These are phyloP conservation scores for Barnettozyma sucrosica DNA, from an alignment of 805 yeast genomes.

Conservation along the genomic window DNA sequence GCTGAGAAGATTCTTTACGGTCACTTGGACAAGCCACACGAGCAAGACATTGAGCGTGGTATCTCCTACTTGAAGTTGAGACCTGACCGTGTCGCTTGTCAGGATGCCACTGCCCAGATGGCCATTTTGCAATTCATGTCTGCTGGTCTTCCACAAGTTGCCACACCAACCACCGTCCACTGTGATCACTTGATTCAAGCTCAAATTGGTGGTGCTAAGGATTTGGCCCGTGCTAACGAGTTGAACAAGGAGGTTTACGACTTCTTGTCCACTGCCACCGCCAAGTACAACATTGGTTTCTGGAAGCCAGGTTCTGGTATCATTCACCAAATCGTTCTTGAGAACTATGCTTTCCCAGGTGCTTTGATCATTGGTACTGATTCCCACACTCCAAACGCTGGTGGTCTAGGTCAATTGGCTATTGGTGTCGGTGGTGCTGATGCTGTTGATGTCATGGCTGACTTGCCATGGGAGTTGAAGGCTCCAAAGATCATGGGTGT, in stretches of 20 bases:
- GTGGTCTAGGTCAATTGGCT: constrained; percentile 96
- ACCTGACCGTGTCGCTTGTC: constrained; percentile 98
- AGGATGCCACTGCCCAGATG: constrained; percentile 99
- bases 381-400: constrained; percentile 97
- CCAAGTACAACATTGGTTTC: constrained; percentile 94
- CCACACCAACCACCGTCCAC: constrained; percentile 94
- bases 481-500: constrained; percentile 96
- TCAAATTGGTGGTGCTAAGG: constrained; percentile 82
- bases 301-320: constrained; percentile 99
- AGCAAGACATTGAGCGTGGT: constrained; percentile 81
- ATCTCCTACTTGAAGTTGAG: constrained; percentile 85
- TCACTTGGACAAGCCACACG: constrained; percentile 90
- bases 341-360: constrained; percentile 97
- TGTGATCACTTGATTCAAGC: constrained; percentile 98
- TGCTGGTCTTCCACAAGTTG: constrained; percentile 85
- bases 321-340: constrained; percentile 93
- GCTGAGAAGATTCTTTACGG: constrained; percentile 95
- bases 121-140: constrained; percentile 95
- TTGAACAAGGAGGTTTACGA: constrained; percentile 92
- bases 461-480: constrained; percentile 94
- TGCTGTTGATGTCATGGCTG: constrained; percentile 95
- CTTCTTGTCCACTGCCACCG: constrained; percentile 83
- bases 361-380: constrained; percentile 94
- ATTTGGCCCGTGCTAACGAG: constrained; percentile 79
- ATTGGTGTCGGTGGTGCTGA: constrained; percentile 99